Conservation (phyloP, 2,329 filamentous ascomycete species). For the Rhynchosporium agropyri region DNA sequence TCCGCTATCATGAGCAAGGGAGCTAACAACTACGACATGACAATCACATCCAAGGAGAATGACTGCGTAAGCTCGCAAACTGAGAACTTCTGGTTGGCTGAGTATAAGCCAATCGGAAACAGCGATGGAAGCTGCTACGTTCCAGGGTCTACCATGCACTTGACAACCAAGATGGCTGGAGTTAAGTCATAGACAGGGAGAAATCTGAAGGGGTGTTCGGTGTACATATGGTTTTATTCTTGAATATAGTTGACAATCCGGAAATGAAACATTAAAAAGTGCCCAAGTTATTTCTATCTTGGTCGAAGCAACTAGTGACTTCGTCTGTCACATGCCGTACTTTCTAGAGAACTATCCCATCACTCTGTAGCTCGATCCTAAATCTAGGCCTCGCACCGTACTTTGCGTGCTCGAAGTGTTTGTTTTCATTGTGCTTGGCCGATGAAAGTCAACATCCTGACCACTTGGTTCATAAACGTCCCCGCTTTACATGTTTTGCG, state of each 20-base stretch:
- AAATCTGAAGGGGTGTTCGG: not conserved
- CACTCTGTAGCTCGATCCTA: no score
- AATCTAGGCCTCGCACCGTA: no score
- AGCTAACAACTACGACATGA: constrained; percentile 40
- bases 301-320: constrained; percentile 22
- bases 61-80: constrained; percentile 35
- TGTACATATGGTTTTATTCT: constrained; percentile 23
- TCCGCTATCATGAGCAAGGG: constrained; percentile 40
- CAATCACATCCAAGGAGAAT: constrained; percentile 36
- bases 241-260: constrained; percentile 32
- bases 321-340: not conserved
- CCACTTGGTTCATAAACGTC: no score
- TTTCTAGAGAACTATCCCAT: no score
- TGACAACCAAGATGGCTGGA: constrained; percentile 39
- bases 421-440: no score
- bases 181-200: not conserved
- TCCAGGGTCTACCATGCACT: constrained; percentile 28
- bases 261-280: constrained; percentile 16
- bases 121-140: constrained; percentile 41
- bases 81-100: constrained; percentile 40
- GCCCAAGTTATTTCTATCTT: constrained; percentile 13
- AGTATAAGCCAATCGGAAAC: constrained; percentile 33
- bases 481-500: no score
- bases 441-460: no score
- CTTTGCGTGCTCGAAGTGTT: no score